These are phyloP conservation scores for Phialophora verrucosa DNA, from an alignment of 2,329 filamentous ascomycete genomes.

Conservation along the genomic window DNA sequence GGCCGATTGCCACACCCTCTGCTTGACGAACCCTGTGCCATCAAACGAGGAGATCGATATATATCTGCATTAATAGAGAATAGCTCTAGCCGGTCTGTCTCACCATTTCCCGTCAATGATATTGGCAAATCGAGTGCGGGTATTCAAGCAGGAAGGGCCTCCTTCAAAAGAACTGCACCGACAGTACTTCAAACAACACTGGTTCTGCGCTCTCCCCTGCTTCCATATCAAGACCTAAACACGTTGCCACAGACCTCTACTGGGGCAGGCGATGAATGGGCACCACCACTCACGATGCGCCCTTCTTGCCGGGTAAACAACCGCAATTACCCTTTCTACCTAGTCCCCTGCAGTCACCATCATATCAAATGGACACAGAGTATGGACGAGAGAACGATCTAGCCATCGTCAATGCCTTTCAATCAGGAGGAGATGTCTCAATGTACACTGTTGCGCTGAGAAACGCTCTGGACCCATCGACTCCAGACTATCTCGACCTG, in stretches of 20 bases:
- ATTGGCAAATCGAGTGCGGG: constrained; percentile 4
- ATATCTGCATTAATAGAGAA: not conserved
- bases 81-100: constrained; percentile 19
- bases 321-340: too few relatives aligned
- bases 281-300: too few relatives aligned
- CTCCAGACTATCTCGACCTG: not conserved
- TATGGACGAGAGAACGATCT: not conserved
- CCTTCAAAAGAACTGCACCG: not conserved
- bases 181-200: not conserved
- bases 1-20: too few relatives aligned
- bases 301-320: too few relatives aligned
- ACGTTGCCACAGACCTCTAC: not conserved
- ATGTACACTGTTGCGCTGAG: not conserved
- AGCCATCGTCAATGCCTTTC: not conserved
- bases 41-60: too few relatives aligned
- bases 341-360: not conserved
- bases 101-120: not conserved
- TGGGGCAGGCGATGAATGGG: too few relatives aligned
- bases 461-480: not conserved
- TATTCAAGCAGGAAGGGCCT: not conserved
- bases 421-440: not conserved
- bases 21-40: too few relatives aligned
- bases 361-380: not conserved
- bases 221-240: not conserved
- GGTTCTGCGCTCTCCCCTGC: not conserved